Evolutionary conservation across 768 basidiomycete genomes (phyloP), one percentile per base, ranked within the genome.

Genomic region (Pholiota microspora): DNA sequence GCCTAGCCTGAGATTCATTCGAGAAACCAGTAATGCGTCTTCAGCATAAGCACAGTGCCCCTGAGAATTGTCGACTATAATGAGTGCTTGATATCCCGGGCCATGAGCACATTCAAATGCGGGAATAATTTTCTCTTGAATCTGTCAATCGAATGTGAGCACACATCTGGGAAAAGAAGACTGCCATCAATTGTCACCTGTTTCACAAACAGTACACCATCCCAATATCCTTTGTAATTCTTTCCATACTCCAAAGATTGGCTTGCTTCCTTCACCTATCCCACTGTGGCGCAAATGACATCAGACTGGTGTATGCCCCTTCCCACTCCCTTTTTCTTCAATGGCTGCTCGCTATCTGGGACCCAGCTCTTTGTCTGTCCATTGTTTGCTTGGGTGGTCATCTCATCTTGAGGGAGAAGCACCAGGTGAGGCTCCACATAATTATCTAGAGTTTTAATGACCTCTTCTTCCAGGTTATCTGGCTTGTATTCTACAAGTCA

Each of bases 51-150:
- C 71, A 7, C 67, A 63, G 52, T 75, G 73, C 0, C 75, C 75
- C 51, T 77, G 74, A 2, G 75, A 78, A 50, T 77, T 71, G 53
- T 77, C 71, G 50, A 78, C 66, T 49, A 76, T 55, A 35, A 77
- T 59, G 0, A 77, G 58, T 1, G 68, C 70, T 46, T 71, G 68
- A 60, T 69, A 72, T 18, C 59, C 65, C 2, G 68, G 64, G 1
- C 63, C 63, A 59, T 72, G 75, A 46, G 45, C 62, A 10, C 25
- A 13, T 48, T 72, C 66, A 51, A 70, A 70, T 15, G 62, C 63
- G 8, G 67, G 68, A 24, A 70, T 68, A 24, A 70, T 67, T 49
- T 66, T 67, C 45, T 66, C 64, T 1, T 32, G 27, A 8, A 70
- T 38, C 68, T 70, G 55, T 45, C 21, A 35, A 18, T 18, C 48